Conservation (phyloP, 2,329 filamentous ascomycete species). For the Microsporum ferrugineum region DNA sequence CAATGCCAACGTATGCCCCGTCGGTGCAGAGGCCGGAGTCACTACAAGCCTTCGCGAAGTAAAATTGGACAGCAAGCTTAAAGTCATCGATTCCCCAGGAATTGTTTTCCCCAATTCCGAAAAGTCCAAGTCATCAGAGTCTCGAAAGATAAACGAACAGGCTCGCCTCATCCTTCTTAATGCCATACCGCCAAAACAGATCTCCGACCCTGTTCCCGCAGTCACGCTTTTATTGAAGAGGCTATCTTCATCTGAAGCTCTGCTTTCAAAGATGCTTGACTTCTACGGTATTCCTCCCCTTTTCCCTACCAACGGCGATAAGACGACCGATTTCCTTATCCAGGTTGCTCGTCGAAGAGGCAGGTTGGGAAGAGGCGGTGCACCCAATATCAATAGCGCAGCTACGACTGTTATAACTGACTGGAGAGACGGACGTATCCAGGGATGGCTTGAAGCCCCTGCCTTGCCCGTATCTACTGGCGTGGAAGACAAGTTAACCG, state of each 20-base stretch:
- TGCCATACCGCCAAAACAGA: slow-evolving; percentile 84
- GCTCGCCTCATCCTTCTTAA: slow-evolving; percentile 81
- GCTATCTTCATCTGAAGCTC: slow-evolving; percentile 58
- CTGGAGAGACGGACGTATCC: slow-evolving; percentile 89
- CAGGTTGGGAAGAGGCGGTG: slow-evolving; percentile 72
- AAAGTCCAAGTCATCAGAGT: slow-evolving; percentile 45
- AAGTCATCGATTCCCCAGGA: slow-evolving; percentile 83
- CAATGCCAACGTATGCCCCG: slow-evolving; percentile 60
- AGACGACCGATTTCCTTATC: slow-evolving; percentile 80
- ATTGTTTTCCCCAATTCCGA: slow-evolving; percentile 71
- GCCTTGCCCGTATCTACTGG: slow-evolving; percentile 44
- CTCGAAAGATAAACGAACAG: slow-evolving; percentile 57
- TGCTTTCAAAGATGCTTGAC: slow-evolving; percentile 66
- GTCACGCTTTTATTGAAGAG: slow-evolving; percentile 74
- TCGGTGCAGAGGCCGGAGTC: slow-evolving; percentile 82
- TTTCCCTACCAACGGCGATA: slow-evolving; percentile 57
- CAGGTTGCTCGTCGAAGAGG: slow-evolving; percentile 92
- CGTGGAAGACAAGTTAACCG: slow-evolving; percentile 22
- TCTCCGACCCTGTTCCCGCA: slow-evolving; percentile 81
- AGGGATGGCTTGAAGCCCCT: slow-evolving; percentile 79
- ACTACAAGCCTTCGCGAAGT: slow-evolving; percentile 80
- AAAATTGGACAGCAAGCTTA: slow-evolving; percentile 90
- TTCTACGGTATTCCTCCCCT: slow-evolving; percentile 78
- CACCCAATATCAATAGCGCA: slow-evolving; percentile 77
- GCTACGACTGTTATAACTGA: slow-evolving; percentile 93